Base-by-base conservation (phyloP, 176 grass and related monocot species). In the Ensete ventricosum region DNA sequence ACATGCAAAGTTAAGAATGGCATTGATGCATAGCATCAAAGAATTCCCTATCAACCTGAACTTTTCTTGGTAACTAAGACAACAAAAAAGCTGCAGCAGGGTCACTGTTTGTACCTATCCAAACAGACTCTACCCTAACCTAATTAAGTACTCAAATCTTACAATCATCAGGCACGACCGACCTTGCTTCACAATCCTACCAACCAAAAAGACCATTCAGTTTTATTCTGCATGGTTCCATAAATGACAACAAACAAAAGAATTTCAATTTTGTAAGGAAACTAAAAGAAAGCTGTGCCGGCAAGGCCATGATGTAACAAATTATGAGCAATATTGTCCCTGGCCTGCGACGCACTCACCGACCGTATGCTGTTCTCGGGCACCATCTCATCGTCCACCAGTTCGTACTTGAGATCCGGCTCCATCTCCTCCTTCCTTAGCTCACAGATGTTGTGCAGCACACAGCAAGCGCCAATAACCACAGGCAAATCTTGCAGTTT, bases 401-500 rank as follows among this genome's bases (percentile, higher is more conserved):
- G 81, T 0, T 88, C 83, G 71, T 43, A 93, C 2, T 50, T 79
- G 62, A 84, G 74, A 55, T 81, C 85, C 20, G 83, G 87, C 13
- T 90, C 84, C 62, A 93, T 74, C 82, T 80, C 85, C 88, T 93
- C 94, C 7, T 87, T 69, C 17, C 77, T 79, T 2, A 88, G 27
- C 82, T 97, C 88, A 71, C 94, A 97, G 55, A 97, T 88, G 77
- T 97, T 97, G 80, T 93, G 94, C 24, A 97, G 82, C 71, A 97
- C 94, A 62, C 90, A 97, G 86, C 94, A 97, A 64, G 94, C 90
- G 43, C 90, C 94, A 0, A 97, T 85, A 60, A 97, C 94, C 0
- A 90, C 94, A 60, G 94, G 94, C 62, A 97, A 81, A 82, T 97
- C 94, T 85, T 91, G 90, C 67, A 97, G 82, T 82, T 97, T 97